phyloP scores from a whole-genome alignment of 2,329 filamentous ascomycete species.

The Aureobasidium sp. region DNA sequence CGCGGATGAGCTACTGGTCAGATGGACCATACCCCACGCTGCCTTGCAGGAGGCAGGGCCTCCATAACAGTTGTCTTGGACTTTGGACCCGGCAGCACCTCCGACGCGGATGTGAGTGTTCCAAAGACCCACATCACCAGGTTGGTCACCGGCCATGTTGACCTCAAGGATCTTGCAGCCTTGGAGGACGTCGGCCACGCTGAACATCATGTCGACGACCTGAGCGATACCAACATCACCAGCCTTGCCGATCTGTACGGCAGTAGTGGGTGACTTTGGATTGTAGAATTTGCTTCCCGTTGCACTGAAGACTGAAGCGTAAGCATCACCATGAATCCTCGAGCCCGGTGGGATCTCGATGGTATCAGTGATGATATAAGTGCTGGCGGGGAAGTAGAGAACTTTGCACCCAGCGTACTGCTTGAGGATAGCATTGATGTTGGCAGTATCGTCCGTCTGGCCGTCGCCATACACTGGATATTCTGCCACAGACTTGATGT shows the following conservation, averaged over 20 bases:
- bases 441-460: constrained; percentile 56
- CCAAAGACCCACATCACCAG: neutral
- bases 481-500: no score
- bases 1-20: constrained; percentile 39
- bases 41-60: constrained; percentile 13
- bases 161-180: neutral
- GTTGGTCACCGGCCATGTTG: neutral
- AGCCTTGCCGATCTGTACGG: neutral
- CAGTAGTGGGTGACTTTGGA: constrained; percentile 28
- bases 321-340: constrained; percentile 84
- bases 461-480: neutral
- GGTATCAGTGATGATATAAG: constrained; percentile 55
- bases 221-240: neutral
- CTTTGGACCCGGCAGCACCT: neutral
- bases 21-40: constrained; percentile 40
- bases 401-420: constrained; percentile 34
- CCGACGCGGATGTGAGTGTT: neutral
- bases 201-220: neutral
- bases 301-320: constrained; percentile 75
- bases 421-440: constrained; percentile 56
- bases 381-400: constrained; percentile 58
- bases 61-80: no score
- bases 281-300: constrained; percentile 67
- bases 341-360: constrained; percentile 53
- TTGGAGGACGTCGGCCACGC: neutral